phyloP scores from a whole-genome alignment of 2,329 filamentous ascomycete genomes.

The Trichoderma sp. region DNA sequence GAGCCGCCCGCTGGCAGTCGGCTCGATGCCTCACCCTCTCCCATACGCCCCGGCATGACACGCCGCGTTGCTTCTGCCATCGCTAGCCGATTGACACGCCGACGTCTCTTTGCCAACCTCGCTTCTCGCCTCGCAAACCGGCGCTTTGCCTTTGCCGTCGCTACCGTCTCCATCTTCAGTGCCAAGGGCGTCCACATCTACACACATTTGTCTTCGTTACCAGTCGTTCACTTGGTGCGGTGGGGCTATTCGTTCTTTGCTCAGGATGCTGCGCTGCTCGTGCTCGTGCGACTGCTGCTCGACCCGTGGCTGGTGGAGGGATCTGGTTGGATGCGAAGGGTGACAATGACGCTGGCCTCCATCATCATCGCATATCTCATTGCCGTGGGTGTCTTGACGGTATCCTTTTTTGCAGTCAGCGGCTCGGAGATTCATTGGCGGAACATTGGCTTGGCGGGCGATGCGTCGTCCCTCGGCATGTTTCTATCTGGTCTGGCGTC shows the following conservation, averaged over 20 bases:
- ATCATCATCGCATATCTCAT: conserved; percentile 34
- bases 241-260: conserved; percentile 37
- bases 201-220: conserved; percentile 33
- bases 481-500: conserved; percentile 37
- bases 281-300: conserved; percentile 33
- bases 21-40: conserved; percentile 21
- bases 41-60: conserved; percentile 13
- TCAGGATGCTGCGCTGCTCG: conserved; percentile 34
- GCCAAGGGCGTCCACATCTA: conserved; percentile 36
- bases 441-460: conserved; percentile 36
- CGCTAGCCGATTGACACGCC: conserved; percentile 14
- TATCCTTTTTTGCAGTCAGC: conserved; percentile 41
- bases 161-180: conserved; percentile 32
- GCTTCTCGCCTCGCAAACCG: conserved; percentile 23
- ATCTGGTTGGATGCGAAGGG: conserved; percentile 3
- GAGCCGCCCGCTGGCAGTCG: conserved; percentile 25
- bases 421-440: conserved; percentile 39
- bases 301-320: neutral
- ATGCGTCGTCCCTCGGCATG: conserved; percentile 35
- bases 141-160: conserved; percentile 34
- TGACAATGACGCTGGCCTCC: conserved; percentile 17
- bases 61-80: conserved; percentile 19
- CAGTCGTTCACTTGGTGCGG: conserved; percentile 29
- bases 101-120: conserved; percentile 1
- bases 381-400: conserved; percentile 30